A percentile compares a stretch with the other conserved stretches of the same genome.
These are phyloP conservation scores for Moniliophthora roreri DNA, from an alignment of 1,284 basidiomycete species.

Conservation along the genomic window DNA sequence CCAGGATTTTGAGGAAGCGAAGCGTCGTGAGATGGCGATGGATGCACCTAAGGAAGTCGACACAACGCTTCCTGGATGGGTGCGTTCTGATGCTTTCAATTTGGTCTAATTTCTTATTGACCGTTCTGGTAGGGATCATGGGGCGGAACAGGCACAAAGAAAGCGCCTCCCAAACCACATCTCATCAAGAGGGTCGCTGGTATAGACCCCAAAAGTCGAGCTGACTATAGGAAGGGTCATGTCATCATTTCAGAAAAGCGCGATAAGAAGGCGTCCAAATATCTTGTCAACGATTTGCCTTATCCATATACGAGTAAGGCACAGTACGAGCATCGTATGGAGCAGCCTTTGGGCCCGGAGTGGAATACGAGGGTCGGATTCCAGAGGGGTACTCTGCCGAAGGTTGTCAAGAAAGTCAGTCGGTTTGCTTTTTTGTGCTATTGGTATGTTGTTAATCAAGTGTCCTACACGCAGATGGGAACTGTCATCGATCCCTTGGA, in stretches of 20 bases:
- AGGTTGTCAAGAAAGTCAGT: constrained; percentile 82
- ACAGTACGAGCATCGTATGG: constrained; percentile 86
- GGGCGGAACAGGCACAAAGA: constrained; percentile 79
- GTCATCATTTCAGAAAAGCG: constrained; percentile 94
- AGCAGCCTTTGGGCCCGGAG: constrained; percentile 82
- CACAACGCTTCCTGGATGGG: constrained; percentile 94
- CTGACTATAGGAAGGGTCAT: constrained; percentile 82
- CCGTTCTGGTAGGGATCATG: constrained; percentile 73
- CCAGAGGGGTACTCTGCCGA: constrained; percentile 82
- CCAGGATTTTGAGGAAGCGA: constrained; percentile 85
- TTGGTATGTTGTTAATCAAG: constrained; percentile 11
- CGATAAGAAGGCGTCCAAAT: constrained; percentile 92
- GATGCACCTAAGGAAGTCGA: constrained; percentile 89
- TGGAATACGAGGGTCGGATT: constrained; percentile 93
- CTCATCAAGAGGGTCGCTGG: constrained; percentile 83
- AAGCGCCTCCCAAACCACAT: constrained; percentile 55
- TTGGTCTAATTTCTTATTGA: not conserved
- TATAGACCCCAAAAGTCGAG: constrained; percentile 73
- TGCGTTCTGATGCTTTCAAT: constrained; percentile 35
- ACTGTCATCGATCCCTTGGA: constrained; percentile 74
- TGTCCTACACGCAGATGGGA: constrained; percentile 56
- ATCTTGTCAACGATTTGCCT: constrained; percentile 86
- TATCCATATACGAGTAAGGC: constrained; percentile 91
- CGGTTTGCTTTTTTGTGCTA: constrained; percentile 8
- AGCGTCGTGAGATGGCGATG: constrained; percentile 73